Percentiles rank a stretch among this genome's conserved stretches.
Conservation (phyloP, 306 rosid species). For the Ammopiptanthus mongolicus region DNA sequence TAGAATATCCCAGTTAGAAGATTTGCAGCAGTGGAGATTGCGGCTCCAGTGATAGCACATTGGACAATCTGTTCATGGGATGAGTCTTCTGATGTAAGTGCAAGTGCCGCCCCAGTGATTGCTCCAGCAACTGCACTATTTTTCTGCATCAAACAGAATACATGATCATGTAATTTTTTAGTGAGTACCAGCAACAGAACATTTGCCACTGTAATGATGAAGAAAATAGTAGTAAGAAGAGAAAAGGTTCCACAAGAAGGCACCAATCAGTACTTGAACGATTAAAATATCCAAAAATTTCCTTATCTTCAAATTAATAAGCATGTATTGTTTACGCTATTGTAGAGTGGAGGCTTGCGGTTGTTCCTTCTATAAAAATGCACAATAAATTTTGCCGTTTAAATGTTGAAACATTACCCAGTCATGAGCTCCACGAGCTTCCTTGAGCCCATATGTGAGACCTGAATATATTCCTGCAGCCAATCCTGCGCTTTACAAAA, state of each 20-base stretch:
- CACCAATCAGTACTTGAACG: not conserved
- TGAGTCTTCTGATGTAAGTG: constrained; percentile 50
- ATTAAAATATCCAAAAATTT: not conserved
- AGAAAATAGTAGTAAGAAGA: not conserved
- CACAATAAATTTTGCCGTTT: not conserved
- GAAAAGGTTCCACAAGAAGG: not conserved
- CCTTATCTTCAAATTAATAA: not conserved
- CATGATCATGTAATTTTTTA: not conserved
- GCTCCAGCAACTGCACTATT: constrained; percentile 92
- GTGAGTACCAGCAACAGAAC: not conserved
- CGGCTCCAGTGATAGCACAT: constrained; percentile 87
- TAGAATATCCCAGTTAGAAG: constrained; percentile 66
- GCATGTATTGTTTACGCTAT: not conserved
- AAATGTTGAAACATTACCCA: constrained; percentile 48
- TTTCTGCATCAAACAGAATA: constrained; percentile 54
- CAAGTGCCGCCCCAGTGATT: constrained; percentile 70
- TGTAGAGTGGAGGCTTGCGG: not conserved
- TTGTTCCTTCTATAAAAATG: not conserved
- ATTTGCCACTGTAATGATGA: not conserved
- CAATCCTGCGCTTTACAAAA: constrained; percentile 46
- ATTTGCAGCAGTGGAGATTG: constrained; percentile 79
- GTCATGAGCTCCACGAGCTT: constrained; percentile 84
- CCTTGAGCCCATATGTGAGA: constrained; percentile 76
- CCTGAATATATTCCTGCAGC: constrained; percentile 89
- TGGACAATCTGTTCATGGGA: constrained; percentile 82